A percentile compares a stretch with the other conserved stretches of the same genome.
phyloP scores from a whole-genome alignment of 768 basidiomycete species.

The Serendipita indica region DNA sequence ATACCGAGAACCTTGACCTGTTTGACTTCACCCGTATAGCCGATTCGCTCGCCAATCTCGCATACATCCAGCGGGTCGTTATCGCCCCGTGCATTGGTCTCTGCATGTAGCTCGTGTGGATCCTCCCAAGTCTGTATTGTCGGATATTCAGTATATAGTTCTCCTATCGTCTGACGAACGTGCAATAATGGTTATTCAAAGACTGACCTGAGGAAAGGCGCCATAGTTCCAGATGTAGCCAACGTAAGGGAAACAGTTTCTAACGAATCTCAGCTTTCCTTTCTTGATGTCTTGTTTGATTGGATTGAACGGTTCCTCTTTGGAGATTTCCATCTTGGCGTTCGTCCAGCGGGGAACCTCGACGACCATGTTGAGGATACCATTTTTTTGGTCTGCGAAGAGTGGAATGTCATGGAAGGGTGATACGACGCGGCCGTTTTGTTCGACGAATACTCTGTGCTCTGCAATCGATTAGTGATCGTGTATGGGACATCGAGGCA shows the following conservation, averaged over 20 bases:
- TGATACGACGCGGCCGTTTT: conserved; percentile 68
- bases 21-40: conserved; percentile 93
- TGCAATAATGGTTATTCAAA: background rate
- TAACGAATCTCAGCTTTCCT: conserved; percentile 87
- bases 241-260: conserved; percentile 99
- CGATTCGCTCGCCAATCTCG: conserved; percentile 98
- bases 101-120: conserved; percentile 67
- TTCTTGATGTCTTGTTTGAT: conserved; percentile 99
- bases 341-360: conserved; percentile 99
- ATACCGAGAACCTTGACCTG: conserved; percentile 99
- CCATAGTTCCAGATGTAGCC: conserved; percentile 99
- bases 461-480: conserved; percentile 34
- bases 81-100: conserved; percentile 98
- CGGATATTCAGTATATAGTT: background rate
- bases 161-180: background rate
- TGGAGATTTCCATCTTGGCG: conserved; percentile 99
- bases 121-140: conserved; percentile 94
- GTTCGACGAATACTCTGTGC: conserved; percentile 89
- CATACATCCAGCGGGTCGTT: conserved; percentile 99
- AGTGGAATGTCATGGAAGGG: conserved; percentile 96
- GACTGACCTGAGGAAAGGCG: conserved; percentile 84
- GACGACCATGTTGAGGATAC: conserved; percentile 97
- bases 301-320: conserved; percentile 97
- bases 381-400: conserved; percentile 88
- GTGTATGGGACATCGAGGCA: background rate